Base-by-base conservation (phyloP, 257 asterid genomes). In the Oldenlandia corymbosa region DNA sequence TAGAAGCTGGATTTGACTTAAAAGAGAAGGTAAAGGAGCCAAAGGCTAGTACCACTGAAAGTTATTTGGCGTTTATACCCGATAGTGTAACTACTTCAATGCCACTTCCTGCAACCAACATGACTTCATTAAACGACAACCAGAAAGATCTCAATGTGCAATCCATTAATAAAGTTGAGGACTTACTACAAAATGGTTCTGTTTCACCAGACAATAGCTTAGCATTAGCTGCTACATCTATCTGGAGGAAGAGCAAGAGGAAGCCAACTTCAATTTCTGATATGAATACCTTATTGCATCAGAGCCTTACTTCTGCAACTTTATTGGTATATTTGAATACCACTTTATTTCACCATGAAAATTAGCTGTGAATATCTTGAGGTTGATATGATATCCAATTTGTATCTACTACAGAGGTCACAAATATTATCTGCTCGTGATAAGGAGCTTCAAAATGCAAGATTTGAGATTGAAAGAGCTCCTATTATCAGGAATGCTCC, bases 361-460 rank as follows among this genome's bases (percentile, higher is more conserved):
- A 58, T 12, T 66, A 26, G 12, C 66, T 58, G 60, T 45, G 51
- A 17, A 16, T 62, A 51, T 32, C 43, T 13, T 48, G 14, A 3
- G 52, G 70, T 70, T 18, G 60, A 43, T 66, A 12, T 47, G 37
- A 74, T 54, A 76, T 70, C 66, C 59, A 39, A 61, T n/a, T 27
- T 67, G 71, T 31, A 57, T 66, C 64, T 73, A 54, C 54, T 73
- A 60, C 66, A 85, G 93, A 83, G 79, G 76, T 74, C 70, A 28
- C 64, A 49, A 30, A 51, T 67, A 83, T 66, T 68, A 73, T 77
- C 89, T 58, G 66, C 60, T 26, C 79, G 71, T 27, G 88, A 83
- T 52, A 68, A 52, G 78, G 91, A 77, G 74, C 79, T 84, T 60
- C 79, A 59, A 32, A 50, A 57, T 39, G 87, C 77, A 41, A 80